Evolutionary conservation across 805 yeast genomes (phyloP).

Genomic region (Yamadazyma laniorum): DNA sequence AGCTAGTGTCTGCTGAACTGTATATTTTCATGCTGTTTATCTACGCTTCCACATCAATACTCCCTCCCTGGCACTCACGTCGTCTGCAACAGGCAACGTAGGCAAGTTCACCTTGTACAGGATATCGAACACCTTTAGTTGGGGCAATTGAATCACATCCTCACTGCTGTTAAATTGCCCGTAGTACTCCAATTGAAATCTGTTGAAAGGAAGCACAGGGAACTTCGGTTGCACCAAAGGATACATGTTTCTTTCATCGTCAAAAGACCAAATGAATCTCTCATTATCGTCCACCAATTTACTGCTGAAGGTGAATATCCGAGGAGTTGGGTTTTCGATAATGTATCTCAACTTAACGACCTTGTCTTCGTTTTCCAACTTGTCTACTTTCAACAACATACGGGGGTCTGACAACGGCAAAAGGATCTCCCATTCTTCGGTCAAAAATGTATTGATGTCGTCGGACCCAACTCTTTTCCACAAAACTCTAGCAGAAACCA

Average conservation of each 20-base stretch:
- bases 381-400: slow-evolving; percentile 45
- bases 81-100: slow-evolving; percentile 24
- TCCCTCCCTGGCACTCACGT: slow-evolving; percentile 16
- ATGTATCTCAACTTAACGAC: slow-evolving; percentile 42
- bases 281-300: slow-evolving; percentile 30
- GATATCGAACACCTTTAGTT: slow-evolving; percentile 63
- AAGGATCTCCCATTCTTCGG: slow-evolving; percentile 48
- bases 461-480: slow-evolving; percentile 32
- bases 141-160: slow-evolving; percentile 48
- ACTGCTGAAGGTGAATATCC: slow-evolving; percentile 62
- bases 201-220: slow-evolving; percentile 63
- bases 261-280: slow-evolving; percentile 25
- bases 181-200: slow-evolving; percentile 41
- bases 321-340: slow-evolving; percentile 73
- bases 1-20: no score
- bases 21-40: slow-evolving; percentile 1
- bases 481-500: slow-evolving; percentile 21
- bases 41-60: slow-evolving; percentile 9
- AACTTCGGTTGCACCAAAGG: slow-evolving; percentile 34
- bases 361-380: slow-evolving; percentile 14
- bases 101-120: slow-evolving; percentile 65
- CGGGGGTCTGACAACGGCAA: slow-evolving; percentile 72
- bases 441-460: slow-evolving; percentile 25
- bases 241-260: slow-evolving; percentile 22
- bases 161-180: slow-evolving; percentile 13